These are phyloP conservation scores for Asparagopsis taxiformis DNA, from an alignment of 31 red algal species.

Conservation along the genomic window DNA sequence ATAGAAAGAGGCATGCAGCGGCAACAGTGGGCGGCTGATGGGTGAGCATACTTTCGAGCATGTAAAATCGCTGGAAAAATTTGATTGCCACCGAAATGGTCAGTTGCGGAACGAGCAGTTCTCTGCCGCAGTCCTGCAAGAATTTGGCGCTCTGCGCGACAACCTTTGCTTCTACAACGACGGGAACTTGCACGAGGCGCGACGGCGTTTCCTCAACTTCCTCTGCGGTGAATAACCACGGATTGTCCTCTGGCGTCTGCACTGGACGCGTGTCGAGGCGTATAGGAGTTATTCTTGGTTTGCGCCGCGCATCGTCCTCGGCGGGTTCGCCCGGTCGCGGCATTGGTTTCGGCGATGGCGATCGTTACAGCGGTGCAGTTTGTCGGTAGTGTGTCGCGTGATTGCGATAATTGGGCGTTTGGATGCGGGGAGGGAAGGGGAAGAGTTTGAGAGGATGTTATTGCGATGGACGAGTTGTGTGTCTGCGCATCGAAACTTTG, in stretches of 20 bases:
- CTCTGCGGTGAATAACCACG: constrained; percentile 83
- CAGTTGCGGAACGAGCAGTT: constrained; percentile 64
- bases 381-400: no score
- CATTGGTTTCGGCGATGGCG: no score
- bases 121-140: constrained; percentile 62
- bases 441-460: no score
- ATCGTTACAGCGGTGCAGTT: no score
- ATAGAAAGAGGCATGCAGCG: constrained; percentile 88
- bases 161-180: constrained; percentile 43
- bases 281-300: constrained; percentile 19
- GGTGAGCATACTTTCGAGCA: constrained; percentile 73
- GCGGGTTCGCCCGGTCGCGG: neutral
- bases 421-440: no score
- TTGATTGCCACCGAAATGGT: constrained; percentile 73
- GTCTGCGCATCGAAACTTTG: no score
- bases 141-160: constrained; percentile 67
- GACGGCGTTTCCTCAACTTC: constrained; percentile 83
- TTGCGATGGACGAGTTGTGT: no score
- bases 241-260: constrained; percentile 56
- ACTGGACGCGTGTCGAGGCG: constrained; percentile 1
- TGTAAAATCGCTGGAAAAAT: constrained; percentile 79
- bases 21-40: constrained; percentile 78
- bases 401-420: no score
- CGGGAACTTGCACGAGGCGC: constrained; percentile 55
- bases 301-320: constrained; percentile 2